A percentile compares a stretch with the other conserved stretches of the same genome.
These are phyloP conservation scores for Aspergillus pseudotamarii DNA, from an alignment of 2,329 filamentous ascomycete species.

Conservation along the genomic window DNA sequence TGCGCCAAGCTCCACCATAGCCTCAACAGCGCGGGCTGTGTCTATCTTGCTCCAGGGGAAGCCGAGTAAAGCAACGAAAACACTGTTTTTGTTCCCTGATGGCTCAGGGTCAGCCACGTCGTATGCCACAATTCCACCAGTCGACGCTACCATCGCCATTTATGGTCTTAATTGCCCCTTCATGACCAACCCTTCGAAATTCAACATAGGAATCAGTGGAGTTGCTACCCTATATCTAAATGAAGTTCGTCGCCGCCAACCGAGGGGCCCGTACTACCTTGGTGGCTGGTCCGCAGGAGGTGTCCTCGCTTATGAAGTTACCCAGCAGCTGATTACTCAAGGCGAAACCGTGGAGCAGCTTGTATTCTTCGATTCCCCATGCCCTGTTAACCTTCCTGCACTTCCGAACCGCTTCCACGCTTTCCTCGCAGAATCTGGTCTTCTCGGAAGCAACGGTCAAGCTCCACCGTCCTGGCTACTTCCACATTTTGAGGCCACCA, in stretches of 20 bases:
- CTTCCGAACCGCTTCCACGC: slow-evolving; percentile 2
- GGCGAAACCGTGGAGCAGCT: slow-evolving; percentile 58
- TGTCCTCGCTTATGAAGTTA: slow-evolving; percentile 66
- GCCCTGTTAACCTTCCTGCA: slow-evolving; percentile 42
- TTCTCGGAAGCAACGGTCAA: background rate
- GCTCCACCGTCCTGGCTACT: background rate
- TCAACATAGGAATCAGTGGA: background rate
- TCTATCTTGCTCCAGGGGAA: background rate
- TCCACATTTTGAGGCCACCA: slow-evolving; percentile 5
- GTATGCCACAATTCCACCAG: slow-evolving; percentile 40
- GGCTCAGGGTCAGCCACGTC: slow-evolving; percentile 51
- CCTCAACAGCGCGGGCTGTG: background rate
- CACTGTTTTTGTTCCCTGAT: slow-evolving; percentile 52
- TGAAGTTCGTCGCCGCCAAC: slow-evolving; percentile 42
- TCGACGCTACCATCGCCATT: slow-evolving; percentile 53
- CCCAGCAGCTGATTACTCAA: slow-evolving; percentile 57
- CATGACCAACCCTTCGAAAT: slow-evolving; percentile 34
- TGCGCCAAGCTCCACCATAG: background rate
- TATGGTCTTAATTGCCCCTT: slow-evolving; percentile 55
- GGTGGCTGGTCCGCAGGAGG: slow-evolving; percentile 72
- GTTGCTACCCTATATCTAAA: slow-evolving; percentile 25
- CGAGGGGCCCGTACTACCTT: slow-evolving; percentile 58
- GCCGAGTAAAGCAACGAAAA: slow-evolving; percentile 6
- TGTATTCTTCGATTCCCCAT: slow-evolving; percentile 66
- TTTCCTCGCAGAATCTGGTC: background rate